Evolutionary conservation across 176 grass and related monocot species (phyloP), one percentile per base, ranked within the genome.

Genomic region (Oryza glumipatula): DNA sequence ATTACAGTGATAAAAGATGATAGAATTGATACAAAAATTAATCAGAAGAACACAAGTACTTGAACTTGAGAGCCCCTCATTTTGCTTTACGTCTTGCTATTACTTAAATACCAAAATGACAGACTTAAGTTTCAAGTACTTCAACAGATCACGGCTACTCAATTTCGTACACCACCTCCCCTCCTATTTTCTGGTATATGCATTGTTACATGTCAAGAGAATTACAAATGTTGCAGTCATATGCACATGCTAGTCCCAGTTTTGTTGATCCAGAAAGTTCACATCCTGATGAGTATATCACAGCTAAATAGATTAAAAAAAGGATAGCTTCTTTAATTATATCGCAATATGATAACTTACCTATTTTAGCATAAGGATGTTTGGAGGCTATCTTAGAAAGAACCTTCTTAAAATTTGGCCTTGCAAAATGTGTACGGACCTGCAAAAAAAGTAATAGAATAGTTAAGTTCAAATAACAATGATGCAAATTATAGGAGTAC

Each of bases 341-440:
- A 88, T 30, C 11, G 12, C 11, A 68, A 68, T 63, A 83, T 48
- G 69, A 76, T 63, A 64, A 81, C 91, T 89, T 77, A 95, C 96
- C 93, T 69, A 98, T 98, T 70, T 72, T 98, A 39, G 92, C 93
- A 83, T 85, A 89, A 36, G 72, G 91, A 90, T 98, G 96, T 83
- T 91, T 95, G 49, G 81, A 30, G 6, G 93, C 87, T 73, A 98
- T 75, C 76, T 87, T 83, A 85, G 91, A 92, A 74, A 98, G 83
- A 44, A 98, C 96, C 58, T 74, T 98, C 70, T 82, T 74, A 90
- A 94, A 95, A 83, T 98, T 98, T 44, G 96, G 96, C 52, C 96
- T 98, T 72, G 96, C 91, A 89, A 98, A 98, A 88, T 95, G 89
- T 45, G 96, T 95, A 63, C 87, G 75, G 21, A 98, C 96, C 96